Evolutionary conservation across 106 monocot species (phyloP).

Genomic region (Chionographis japonica): DNA sequence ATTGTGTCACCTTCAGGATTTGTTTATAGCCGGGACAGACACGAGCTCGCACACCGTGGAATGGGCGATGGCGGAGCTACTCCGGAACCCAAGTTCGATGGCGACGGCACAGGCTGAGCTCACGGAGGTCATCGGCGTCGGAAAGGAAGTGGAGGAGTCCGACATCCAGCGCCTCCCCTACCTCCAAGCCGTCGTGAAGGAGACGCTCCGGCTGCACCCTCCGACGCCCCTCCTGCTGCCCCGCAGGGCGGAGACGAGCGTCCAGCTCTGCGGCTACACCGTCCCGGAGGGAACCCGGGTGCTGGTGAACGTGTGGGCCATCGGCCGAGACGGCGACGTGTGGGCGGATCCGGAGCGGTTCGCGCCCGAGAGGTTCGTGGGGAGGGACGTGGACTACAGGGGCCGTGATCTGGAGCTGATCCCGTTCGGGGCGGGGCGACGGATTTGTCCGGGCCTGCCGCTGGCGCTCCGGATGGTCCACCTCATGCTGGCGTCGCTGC

Average conservation of each 20-base stretch:
- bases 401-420: constrained; percentile 16
- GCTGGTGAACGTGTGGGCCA: constrained; percentile 36
- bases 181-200: constrained; percentile 28
- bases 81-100: constrained; percentile 17
- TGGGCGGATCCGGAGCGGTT: constrained; percentile 28
- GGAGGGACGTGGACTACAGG: constrained; percentile 5
- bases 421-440: constrained; percentile 24
- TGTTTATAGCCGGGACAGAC: constrained; percentile 34
- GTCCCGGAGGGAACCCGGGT: constrained; percentile 13
- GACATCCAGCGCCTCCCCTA: constrained; percentile 16
- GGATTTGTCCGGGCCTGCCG: constrained; percentile 17
- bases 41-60: constrained; percentile 27
- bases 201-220: constrained; percentile 25
- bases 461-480: constrained; percentile 13
- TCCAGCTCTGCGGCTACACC: constrained; percentile 7
- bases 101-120: constrained; percentile 14
- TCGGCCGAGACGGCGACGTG: constrained; percentile 14
- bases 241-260: constrained; percentile 7
- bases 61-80: constrained; percentile 34
- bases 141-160: constrained; percentile 4
- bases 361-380: constrained; percentile 32
- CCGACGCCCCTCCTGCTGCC: constrained; percentile 19
- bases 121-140: background rate
- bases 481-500: constrained; percentile 18
- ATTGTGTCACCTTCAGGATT: constrained; percentile 7